phyloP scores from a whole-genome alignment of 1,139 yeast species.

The Wickerhamiella infanticola region DNA sequence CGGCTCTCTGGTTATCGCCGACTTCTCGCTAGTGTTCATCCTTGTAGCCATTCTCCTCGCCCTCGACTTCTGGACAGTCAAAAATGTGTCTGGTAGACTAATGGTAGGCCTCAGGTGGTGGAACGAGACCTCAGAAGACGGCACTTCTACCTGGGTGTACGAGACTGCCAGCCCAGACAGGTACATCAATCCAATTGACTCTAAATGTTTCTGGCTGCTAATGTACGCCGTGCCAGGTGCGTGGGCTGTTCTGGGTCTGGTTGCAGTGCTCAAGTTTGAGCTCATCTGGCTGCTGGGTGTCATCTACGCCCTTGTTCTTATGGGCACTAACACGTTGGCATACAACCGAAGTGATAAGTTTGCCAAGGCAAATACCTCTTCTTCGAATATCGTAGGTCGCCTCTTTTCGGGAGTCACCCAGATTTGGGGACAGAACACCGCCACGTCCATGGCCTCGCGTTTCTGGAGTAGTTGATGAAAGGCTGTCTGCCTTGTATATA shows the following conservation, averaged over 20 bases:
- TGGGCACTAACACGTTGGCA: constrained; percentile 73
- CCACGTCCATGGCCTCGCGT: neutral
- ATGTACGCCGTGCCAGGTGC: constrained; percentile 57
- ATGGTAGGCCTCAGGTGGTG: constrained; percentile 93
- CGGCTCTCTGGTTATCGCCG: constrained; percentile 41
- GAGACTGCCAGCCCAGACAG: constrained; percentile 74
- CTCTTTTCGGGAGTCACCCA: constrained; percentile 3
- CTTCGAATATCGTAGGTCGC: constrained; percentile 16
- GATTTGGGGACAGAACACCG: no score
- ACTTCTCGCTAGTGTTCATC: constrained; percentile 54
- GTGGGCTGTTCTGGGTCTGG: constrained; percentile 59
- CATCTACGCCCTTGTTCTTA: constrained; percentile 49
- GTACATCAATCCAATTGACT: constrained; percentile 80
- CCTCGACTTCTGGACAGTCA: constrained; percentile 88
- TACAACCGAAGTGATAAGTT: constrained; percentile 85
- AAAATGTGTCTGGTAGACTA: constrained; percentile 78
- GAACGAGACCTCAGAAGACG: constrained; percentile 40
- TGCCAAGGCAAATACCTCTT: constrained; percentile 49
- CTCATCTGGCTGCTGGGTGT: constrained; percentile 39
- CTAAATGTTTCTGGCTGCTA: constrained; percentile 73
- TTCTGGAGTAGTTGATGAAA: neutral
- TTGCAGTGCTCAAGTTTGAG: constrained; percentile 66
- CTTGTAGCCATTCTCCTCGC: constrained; percentile 58
- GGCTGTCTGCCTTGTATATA: neutral
- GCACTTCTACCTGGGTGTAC: constrained; percentile 76